A percentile compares a stretch with the other conserved stretches of the same genome.
phyloP scores from a whole-genome alignment of 371 early-diverging fungal genomes.

The Mucor lusitanicus region DNA sequence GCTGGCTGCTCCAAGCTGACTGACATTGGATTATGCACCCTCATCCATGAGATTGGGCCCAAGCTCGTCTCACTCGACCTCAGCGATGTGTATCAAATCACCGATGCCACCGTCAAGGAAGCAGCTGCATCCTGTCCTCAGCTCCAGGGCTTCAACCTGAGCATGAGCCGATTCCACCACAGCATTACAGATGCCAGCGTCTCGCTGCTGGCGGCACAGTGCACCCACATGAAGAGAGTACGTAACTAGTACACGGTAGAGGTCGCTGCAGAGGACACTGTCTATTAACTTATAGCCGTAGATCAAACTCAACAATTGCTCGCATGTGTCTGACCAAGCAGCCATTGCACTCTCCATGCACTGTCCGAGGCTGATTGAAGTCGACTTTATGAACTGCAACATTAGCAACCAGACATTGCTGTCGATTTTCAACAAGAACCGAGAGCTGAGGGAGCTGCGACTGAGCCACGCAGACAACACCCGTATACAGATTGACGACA shows the following conservation, averaged over 20 bases:
- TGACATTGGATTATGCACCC: slow-evolving; percentile 45
- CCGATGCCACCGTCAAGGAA: slow-evolving; percentile 30
- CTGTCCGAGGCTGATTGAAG: slow-evolving; percentile 60
- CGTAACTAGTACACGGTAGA: background rate
- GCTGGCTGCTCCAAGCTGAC: slow-evolving; percentile 54
- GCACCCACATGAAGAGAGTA: slow-evolving; percentile 43
- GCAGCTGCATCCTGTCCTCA: slow-evolving; percentile 42
- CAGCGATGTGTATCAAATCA: slow-evolving; percentile 37
- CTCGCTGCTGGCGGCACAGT: slow-evolving; percentile 27
- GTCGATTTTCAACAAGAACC: slow-evolving; percentile 44
- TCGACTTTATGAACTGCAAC: slow-evolving; percentile 59
- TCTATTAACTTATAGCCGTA: slow-evolving; percentile 7
- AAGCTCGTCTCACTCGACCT: slow-evolving; percentile 45
- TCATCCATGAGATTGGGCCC: slow-evolving; percentile 39
- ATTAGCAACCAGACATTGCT: slow-evolving; percentile 50
- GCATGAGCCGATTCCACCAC: slow-evolving; percentile 38
- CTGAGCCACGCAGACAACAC: slow-evolving; percentile 34
- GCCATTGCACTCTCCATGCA: slow-evolving; percentile 49
- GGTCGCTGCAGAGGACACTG: too few relatives aligned
- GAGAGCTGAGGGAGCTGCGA: slow-evolving; percentile 58
- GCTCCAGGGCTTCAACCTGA: slow-evolving; percentile 48
- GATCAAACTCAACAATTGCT: slow-evolving; percentile 66
- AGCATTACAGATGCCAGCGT: slow-evolving; percentile 41
- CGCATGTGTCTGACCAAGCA: slow-evolving; percentile 49
- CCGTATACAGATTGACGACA: slow-evolving; percentile 33